phyloP scores from a whole-genome alignment of 2,329 filamentous ascomycete genomes.

The Septoria linicola region DNA sequence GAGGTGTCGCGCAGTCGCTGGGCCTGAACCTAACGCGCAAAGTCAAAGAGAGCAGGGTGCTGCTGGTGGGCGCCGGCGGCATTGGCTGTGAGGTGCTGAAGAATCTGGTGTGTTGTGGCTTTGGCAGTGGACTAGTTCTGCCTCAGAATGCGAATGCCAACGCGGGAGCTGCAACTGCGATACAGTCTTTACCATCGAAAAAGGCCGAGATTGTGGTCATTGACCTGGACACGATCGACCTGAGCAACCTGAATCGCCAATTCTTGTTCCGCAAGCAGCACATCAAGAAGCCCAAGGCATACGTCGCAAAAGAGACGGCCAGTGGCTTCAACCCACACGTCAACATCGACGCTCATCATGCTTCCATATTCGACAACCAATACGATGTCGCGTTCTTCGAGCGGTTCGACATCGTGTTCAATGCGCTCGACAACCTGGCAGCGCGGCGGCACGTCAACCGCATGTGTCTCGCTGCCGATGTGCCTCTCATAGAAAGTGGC shows the following conservation, averaged over 20 bases:
- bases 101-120: constrained; percentile 88
- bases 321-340: constrained; percentile 85
- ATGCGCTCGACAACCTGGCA: constrained; percentile 93
- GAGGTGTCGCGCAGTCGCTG: constrained; percentile 61
- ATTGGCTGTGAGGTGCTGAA: constrained; percentile 98
- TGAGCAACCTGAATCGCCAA: constrained; percentile 96
- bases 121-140: constrained; percentile 53
- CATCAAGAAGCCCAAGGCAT: constrained; percentile 94
- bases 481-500: constrained; percentile 91
- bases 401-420: constrained; percentile 83
- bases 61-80: constrained; percentile 94
- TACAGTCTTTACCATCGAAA: constrained; percentile 8
- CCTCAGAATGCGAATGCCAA: constrained; percentile 7
- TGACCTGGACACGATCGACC: constrained; percentile 95
- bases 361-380: constrained; percentile 85
- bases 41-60: constrained; percentile 48
- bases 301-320: constrained; percentile 91
- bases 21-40: constrained; percentile 59
- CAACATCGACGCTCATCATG: constrained; percentile 84
- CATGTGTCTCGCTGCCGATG: constrained; percentile 90
- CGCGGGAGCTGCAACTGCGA: background rate
- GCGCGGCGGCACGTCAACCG: constrained; percentile 92
- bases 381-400: constrained; percentile 90
- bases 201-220: constrained; percentile 78
- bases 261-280: constrained; percentile 96